A percentile compares a stretch with the other conserved stretches of the same genome.
These are phyloP conservation scores for Trebouxia sp. DNA, from an alignment of 139 green algal genomes.

Conservation along the genomic window DNA sequence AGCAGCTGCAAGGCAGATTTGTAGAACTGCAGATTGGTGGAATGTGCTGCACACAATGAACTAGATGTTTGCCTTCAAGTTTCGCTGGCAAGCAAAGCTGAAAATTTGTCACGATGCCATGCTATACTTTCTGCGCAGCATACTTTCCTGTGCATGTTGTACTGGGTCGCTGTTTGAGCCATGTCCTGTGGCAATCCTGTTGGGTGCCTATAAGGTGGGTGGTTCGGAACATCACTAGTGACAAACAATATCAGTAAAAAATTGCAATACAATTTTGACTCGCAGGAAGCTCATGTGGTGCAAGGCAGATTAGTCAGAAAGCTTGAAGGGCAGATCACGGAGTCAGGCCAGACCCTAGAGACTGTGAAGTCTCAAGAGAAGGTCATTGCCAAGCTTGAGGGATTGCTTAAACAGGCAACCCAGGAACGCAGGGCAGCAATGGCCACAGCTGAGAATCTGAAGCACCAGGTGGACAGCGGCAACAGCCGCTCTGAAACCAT, in stretches of 20 bases:
- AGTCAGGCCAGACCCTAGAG: constrained; percentile 3
- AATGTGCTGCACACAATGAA: no score
- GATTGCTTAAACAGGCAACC: constrained; percentile 39
- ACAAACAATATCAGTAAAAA: no score
- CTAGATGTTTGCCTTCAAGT: no score
- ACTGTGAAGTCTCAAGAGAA: constrained; percentile 40
- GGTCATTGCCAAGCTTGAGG: constrained; percentile 57
- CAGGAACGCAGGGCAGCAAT: constrained; percentile 32
- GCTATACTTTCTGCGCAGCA: neutral
- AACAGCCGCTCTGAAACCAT: neutral
- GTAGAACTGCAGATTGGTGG: constrained; percentile 49
- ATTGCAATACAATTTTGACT: no score
- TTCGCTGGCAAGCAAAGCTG: no score
- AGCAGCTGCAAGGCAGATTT: constrained; percentile 7
- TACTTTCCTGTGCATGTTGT: neutral
- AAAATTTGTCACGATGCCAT: no score
- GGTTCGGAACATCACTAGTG: no score
- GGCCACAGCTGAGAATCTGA: neutral
- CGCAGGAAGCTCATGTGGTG: constrained; percentile 64
- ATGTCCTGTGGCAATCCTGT: no score
- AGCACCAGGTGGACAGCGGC: neutral
- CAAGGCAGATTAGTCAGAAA: constrained; percentile 40
- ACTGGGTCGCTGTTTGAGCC: constrained; percentile 33
- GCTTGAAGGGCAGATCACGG: constrained; percentile 4
- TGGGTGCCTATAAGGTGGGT: no score